Evolutionary conservation across 108 stramenopile species (phyloP).

Genomic region (Poteriospumella lacustris): DNA sequence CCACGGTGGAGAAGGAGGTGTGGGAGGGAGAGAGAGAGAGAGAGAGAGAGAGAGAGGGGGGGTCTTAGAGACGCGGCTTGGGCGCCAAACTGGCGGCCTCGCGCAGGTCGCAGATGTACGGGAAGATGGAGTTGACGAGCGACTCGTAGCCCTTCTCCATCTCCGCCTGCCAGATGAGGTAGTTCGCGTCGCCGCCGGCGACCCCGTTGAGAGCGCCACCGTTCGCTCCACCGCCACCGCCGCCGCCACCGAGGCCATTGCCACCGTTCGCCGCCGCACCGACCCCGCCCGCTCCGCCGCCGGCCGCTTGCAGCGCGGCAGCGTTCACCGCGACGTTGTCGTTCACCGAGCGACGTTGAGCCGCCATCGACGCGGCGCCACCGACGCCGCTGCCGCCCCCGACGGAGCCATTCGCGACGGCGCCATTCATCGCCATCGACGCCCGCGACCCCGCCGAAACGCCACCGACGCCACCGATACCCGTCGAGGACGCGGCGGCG

Average conservation of each 20-base stretch:
- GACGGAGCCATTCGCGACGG: not conserved
- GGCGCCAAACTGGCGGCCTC: not conserved
- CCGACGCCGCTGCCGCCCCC: not conserved
- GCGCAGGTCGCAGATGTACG: not conserved
- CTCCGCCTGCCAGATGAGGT: conserved; percentile 6
- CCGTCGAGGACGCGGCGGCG: not conserved
- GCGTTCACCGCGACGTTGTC: not conserved
- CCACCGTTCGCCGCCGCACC: not conserved
- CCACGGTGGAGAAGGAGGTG: not conserved
- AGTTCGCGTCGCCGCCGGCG: not conserved
- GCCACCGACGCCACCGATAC: not conserved
- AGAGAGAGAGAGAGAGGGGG: not conserved
- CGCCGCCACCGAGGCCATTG: not conserved
- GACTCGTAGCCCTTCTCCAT: conserved; percentile 21
- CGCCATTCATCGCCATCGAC: not conserved
- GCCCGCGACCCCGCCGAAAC: not conserved
- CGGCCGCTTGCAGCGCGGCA: not conserved
- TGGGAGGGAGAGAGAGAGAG: not conserved
- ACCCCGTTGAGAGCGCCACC: not conserved
- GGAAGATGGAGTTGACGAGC: conserved; percentile 11
- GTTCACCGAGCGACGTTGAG: too few relatives aligned
- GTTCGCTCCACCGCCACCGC: not conserved
- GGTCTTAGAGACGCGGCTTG: not conserved
- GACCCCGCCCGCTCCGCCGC: not conserved
- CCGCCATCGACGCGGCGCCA: too few relatives aligned